These are phyloP conservation scores for Rubia peregrina DNA, from an alignment of 305 asterid genomes.

Conservation along the genomic window DNA sequence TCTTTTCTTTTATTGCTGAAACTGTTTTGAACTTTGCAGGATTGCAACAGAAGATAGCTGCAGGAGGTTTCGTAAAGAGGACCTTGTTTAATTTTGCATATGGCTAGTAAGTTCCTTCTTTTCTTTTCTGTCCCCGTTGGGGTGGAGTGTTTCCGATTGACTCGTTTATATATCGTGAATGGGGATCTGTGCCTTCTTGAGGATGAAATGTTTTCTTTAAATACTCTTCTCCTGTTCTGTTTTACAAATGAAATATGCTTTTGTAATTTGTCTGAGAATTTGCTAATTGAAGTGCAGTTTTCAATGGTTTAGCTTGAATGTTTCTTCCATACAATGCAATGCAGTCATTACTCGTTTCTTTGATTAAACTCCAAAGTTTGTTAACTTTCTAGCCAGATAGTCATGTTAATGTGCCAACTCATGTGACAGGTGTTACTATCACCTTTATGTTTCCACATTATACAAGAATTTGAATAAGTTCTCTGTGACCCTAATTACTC, in stretches of 20 bases:
- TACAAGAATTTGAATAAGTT: neutral
- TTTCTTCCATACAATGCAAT: neutral
- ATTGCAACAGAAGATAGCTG: slow-evolving; percentile 73
- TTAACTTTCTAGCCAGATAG: neutral
- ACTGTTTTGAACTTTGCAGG: slow-evolving; percentile 36
- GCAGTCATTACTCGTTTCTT: neutral
- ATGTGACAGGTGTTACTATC: too few relatives aligned
- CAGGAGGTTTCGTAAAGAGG: slow-evolving; percentile 68
- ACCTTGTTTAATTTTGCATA: slow-evolving; percentile 74
- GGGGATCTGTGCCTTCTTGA: neutral
- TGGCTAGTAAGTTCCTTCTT: slow-evolving; percentile 55
- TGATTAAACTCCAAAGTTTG: neutral
- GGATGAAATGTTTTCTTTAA: neutral
- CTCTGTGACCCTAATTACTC: neutral
- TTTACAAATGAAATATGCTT: neutral
- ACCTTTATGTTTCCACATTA: neutral
- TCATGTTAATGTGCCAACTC: neutral
- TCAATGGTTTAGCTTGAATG: neutral
- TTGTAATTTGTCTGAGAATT: neutral
- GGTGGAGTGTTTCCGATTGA: neutral
- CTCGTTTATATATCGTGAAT: neutral
- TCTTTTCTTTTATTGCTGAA: neutral
- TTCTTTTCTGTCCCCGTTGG: neutral
- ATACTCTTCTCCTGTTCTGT: neutral
- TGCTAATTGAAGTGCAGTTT: neutral